Percentiles rank a stretch among this genome's conserved stretches.
Evolutionary conservation across 2,329 filamentous ascomycete genomes (phyloP).

Genomic region (Fusarium hainanense): DNA sequence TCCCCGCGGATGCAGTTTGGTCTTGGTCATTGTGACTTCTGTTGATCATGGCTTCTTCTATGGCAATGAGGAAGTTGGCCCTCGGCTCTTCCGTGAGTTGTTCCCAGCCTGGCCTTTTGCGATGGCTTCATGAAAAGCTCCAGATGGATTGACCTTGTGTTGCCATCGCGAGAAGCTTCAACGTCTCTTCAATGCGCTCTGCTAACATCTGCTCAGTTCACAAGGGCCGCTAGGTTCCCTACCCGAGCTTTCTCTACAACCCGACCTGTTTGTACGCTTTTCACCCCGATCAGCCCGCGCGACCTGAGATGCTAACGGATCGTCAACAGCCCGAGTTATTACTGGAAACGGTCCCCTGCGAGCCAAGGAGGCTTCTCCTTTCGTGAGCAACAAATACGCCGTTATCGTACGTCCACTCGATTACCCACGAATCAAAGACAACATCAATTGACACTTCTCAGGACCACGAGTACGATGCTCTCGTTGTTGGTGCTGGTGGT

Average conservation of each 20-base stretch:
- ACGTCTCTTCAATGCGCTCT: conserved; percentile 13
- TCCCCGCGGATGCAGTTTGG: conserved; percentile 49
- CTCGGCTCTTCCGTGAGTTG: conserved; percentile 66
- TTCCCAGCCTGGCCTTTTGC: conserved; percentile 31
- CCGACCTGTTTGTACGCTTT: conserved; percentile 75
- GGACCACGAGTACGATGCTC: conserved; percentile 98
- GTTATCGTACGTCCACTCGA: conserved; percentile 77
- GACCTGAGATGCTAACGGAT: conserved; percentile 33
- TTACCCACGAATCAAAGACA: conserved; percentile 2
- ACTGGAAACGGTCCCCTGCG: conserved; percentile 81
- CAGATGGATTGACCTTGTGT: background rate
- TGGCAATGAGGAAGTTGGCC: conserved; percentile 71
- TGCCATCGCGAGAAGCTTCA: conserved; percentile 26
- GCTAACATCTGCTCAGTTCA: conserved; percentile 63
- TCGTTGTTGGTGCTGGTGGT: conserved; percentile 89
- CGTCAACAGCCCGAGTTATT: conserved; percentile 78
- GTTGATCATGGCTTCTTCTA: conserved; percentile 69
- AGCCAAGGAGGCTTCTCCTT: conserved; percentile 91
- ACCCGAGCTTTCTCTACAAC: conserved; percentile 88
- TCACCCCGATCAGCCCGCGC: background rate
- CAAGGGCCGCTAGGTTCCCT: conserved; percentile 70
- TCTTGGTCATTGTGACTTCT: conserved; percentile 43
- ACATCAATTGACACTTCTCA: conserved; percentile 52
- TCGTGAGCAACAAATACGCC: conserved; percentile 89
- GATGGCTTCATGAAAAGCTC: conserved; percentile 20